Evolutionary conservation across 306 rosid species (phyloP).

Genomic region (Dicorynia guianensis): DNA sequence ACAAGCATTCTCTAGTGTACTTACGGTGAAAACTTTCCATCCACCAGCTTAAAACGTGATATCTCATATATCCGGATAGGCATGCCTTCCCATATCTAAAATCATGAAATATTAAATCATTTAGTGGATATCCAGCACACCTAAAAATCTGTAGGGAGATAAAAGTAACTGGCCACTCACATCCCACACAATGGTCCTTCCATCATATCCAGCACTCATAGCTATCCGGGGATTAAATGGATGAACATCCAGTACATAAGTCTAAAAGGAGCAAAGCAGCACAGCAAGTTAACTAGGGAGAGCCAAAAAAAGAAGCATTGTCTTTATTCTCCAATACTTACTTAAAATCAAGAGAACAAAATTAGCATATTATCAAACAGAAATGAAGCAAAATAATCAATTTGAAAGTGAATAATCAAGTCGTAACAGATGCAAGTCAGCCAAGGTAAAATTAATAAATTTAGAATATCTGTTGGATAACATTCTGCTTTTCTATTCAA

Average conservation of each 20-base stretch:
- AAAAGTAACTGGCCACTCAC: slow-evolving; percentile 69
- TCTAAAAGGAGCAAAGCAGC: slow-evolving; percentile 58
- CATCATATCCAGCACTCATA: slow-evolving; percentile 99
- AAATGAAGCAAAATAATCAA: slow-evolving; percentile 32
- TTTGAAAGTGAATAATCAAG: slow-evolving; percentile 28
- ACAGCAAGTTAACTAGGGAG: slow-evolving; percentile 29
- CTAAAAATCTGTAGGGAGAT: slow-evolving; percentile 28
- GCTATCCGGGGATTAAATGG: slow-evolving; percentile 99
- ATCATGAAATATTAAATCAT: slow-evolving; percentile 36
- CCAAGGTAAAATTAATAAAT: slow-evolving; percentile 18
- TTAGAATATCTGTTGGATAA: slow-evolving; percentile 13
- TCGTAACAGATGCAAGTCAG: slow-evolving; percentile 24
- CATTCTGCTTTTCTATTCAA: slow-evolving; percentile 25
- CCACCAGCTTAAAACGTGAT: slow-evolving; percentile 89
- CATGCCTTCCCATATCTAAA: slow-evolving; percentile 97
- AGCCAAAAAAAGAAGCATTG: slow-evolving; percentile 21
- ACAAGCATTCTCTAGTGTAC: slow-evolving; percentile 44
- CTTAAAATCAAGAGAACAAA: slow-evolving; percentile 16
- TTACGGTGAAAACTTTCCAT: slow-evolving; percentile 99
- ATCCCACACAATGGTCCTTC: slow-evolving; percentile 98
- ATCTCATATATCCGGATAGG: slow-evolving; percentile 81
- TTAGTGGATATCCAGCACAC: slow-evolving; percentile 36
- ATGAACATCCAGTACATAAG: slow-evolving; percentile 98
- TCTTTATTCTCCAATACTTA: background rate
- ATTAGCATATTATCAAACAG: background rate